Evolutionary conservation across 768 basidiomycete species (phyloP).

Genomic region (Termitomyces sp.): DNA sequence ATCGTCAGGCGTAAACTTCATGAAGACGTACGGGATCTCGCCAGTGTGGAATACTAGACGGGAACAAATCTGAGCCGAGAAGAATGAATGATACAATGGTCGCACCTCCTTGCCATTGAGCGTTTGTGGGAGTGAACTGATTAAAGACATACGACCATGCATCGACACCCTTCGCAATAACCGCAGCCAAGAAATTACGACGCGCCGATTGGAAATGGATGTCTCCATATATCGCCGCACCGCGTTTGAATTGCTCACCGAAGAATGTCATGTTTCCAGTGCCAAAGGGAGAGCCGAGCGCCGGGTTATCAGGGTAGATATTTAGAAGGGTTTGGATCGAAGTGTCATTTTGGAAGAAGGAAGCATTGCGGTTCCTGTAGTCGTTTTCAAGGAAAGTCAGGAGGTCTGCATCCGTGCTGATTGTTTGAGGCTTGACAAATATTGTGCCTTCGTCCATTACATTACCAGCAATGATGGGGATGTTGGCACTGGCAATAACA

Average conservation of each 20-base stretch:
- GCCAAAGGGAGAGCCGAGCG: constrained; percentile 35
- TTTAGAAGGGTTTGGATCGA: constrained; percentile 17
- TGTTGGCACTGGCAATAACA: constrained; percentile 5
- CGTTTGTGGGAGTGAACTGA: constrained; percentile 8
- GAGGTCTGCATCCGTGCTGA: constrained; percentile 11
- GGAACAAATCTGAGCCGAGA: background rate
- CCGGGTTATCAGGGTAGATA: constrained; percentile 35
- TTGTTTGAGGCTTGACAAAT: constrained; percentile 15
- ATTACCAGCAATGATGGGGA: constrained; percentile 16
- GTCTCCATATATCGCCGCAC: constrained; percentile 15
- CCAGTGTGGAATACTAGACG: constrained; percentile 12
- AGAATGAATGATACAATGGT: background rate
- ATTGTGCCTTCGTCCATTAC: constrained; percentile 17
- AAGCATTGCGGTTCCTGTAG: constrained; percentile 14
- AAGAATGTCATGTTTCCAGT: constrained; percentile 36
- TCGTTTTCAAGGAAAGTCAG: constrained; percentile 17
- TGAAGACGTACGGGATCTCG: constrained; percentile 16
- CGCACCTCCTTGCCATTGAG: constrained; percentile 15
- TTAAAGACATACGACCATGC: constrained; percentile 14
- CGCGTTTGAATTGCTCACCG: constrained; percentile 15
- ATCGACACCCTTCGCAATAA: constrained; percentile 5
- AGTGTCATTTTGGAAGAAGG: constrained; percentile 15
- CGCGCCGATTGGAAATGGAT: constrained; percentile 17
- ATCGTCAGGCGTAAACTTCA: constrained; percentile 13
- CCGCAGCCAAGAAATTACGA: constrained; percentile 11